Evolutionary conservation across 129 eudicot genomes (phyloP), one percentile per base, ranked within the genome.

Genomic region (Arctium minus): DNA sequence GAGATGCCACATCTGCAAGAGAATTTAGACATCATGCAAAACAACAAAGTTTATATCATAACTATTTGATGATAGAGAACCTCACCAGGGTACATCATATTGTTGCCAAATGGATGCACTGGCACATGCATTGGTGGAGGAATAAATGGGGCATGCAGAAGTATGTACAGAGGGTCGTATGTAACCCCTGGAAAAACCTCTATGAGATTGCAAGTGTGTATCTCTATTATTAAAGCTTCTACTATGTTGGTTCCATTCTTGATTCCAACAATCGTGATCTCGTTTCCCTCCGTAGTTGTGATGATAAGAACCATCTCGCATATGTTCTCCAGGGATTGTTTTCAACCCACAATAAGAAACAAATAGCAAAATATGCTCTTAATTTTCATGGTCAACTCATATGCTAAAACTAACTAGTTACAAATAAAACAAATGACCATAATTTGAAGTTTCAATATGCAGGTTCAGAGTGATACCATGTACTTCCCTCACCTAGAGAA

Each of bases 221-320:
- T 91, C 97, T 77, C 97, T 88, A 74, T 86, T 86, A 48, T 92
- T 89, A 73, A 87, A 90, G 93, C 85, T 86, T 78, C 93, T 78
- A 81, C 78, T 86, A 32, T 86, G 87, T 42, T 82, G 81, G 72
- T 92, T 90, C 95, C 96, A 92, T 39, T 92, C 98, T 74, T 84
- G 94, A 83, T 89, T 92, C 17, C 89, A 92, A 67, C 97, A 94
- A 17, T 92, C 92, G 68, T 89, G 97, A 80, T 95, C 96, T 33
- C 98, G 91, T 44, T 92, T 92, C 50, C 94, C 94, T 30, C 91
- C 92, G 77, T 88, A 85, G 76, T 80, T 79, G 64, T 90, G 91
- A 86, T 90, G 89, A 80, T 85, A 81, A 29, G 97, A 87, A 39
- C 92, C 94, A 88, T 93, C 96, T 32, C 97, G 94, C 3, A 87